Percentiles rank a stretch among this genome's conserved stretches.
phyloP scores from a whole-genome alignment of 768 basidiomycete species.

The Chlorophyllum brunneum region DNA sequence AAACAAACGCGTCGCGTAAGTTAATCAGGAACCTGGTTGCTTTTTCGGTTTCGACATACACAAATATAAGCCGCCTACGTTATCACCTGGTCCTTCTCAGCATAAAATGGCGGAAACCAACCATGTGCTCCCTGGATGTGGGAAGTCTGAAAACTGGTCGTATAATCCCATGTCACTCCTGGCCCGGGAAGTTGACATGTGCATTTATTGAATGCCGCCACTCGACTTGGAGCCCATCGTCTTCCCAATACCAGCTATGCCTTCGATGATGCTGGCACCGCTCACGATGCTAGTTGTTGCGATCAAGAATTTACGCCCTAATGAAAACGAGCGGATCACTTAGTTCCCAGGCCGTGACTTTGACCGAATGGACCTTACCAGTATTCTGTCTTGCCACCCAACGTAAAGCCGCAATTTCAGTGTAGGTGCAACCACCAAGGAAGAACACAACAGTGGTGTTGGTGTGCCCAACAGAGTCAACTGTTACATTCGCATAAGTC shows the following conservation, averaged over 20 bases:
- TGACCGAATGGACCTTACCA: constrained; percentile 42
- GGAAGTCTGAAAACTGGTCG: constrained; percentile 14
- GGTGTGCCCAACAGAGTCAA: constrained; percentile 38
- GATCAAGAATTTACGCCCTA: constrained; percentile 85
- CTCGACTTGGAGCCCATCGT: constrained; percentile 15
- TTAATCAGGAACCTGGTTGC: constrained; percentile 21
- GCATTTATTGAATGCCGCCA: constrained; percentile 9
- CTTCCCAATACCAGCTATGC: constrained; percentile 42
- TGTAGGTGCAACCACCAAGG: constrained; percentile 95
- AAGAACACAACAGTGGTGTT: constrained; percentile 94
- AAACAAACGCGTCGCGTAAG: constrained; percentile 51
- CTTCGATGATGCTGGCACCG: constrained; percentile 68
- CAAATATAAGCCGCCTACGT: constrained; percentile 15
- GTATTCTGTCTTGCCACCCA: constrained; percentile 86
- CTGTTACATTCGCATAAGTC: background rate
- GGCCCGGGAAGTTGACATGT: constrained; percentile 3
- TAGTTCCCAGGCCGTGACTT: constrained; percentile 11
- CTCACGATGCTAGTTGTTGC: constrained; percentile 90
- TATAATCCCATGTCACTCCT: constrained; percentile 10
- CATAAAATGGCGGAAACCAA: constrained; percentile 19
- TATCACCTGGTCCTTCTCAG: constrained; percentile 26
- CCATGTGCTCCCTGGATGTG: constrained; percentile 26
- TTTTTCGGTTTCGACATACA: constrained; percentile 8
- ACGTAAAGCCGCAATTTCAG: constrained; percentile 92
- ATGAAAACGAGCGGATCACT: constrained; percentile 5